phyloP scores from a whole-genome alignment of 2,329 filamentous ascomycete species.

The Leptosphaerulina australis region DNA sequence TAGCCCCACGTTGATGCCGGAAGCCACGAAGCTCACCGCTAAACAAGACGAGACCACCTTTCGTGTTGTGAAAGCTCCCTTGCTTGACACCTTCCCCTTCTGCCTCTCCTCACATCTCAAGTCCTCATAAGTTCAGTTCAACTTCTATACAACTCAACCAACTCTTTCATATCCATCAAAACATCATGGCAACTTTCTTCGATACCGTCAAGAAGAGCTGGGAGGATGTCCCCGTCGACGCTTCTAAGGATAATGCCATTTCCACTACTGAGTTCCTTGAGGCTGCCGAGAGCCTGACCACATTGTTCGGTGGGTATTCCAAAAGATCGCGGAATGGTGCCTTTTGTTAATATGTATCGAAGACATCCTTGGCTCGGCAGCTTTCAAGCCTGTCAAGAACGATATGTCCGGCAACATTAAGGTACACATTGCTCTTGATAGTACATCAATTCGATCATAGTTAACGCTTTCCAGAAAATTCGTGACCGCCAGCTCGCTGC shows the following conservation, averaged over 20 bases:
- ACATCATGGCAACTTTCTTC: constrained; percentile 70
- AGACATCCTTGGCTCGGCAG: constrained; percentile 69
- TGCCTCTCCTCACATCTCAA: not conserved
- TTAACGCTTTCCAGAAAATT: constrained; percentile 71
- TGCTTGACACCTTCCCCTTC: constrained; percentile 1
- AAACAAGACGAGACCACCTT: constrained; percentile 18
- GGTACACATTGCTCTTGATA: constrained; percentile 55
- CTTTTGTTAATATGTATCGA: constrained; percentile 5
- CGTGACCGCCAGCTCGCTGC: constrained; percentile 79
- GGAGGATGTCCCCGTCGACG: constrained; percentile 77
- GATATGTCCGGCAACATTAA: constrained; percentile 93
- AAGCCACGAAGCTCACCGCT: constrained; percentile 23
- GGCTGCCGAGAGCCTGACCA: constrained; percentile 83
- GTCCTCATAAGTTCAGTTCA: not conserved
- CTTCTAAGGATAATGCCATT: constrained; percentile 76
- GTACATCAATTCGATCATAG: not conserved
- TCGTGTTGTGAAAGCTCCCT: constrained; percentile 10
- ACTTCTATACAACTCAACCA: not conserved
- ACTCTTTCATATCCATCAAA: constrained; percentile 12
- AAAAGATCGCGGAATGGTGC: not conserved
- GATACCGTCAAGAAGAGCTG: constrained; percentile 85
- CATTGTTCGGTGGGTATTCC: constrained; percentile 74
- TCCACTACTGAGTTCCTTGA: constrained; percentile 87
- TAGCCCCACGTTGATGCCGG: constrained; percentile 18
- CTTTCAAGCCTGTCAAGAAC: constrained; percentile 88